A percentile compares a stretch with the other conserved stretches of the same genome.
Evolutionary conservation across 345 rosid genomes (phyloP).

Genomic region (Eucalyptus erythrocorys): DNA sequence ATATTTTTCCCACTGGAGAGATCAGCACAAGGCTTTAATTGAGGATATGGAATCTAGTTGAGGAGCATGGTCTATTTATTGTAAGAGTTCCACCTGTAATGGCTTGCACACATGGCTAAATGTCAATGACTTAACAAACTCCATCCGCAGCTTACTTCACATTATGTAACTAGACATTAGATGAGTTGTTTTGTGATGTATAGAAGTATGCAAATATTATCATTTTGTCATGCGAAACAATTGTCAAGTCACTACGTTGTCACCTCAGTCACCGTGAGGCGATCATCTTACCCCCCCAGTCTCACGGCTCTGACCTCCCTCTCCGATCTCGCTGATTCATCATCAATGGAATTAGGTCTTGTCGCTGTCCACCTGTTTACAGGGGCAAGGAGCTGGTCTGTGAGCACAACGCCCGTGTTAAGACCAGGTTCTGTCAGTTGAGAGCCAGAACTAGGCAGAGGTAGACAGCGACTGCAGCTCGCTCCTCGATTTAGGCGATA

Average conservation of each 20-base stretch:
- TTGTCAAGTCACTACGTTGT: background rate
- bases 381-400: background rate
- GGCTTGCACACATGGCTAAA: background rate
- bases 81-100: background rate
- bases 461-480: background rate
- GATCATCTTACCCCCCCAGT: background rate
- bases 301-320: background rate
- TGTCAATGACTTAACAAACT: background rate
- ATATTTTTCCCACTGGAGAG: background rate
- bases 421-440: background rate
- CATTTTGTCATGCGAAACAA: background rate
- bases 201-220: background rate
- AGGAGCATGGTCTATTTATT: background rate
- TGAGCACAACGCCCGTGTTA: background rate
- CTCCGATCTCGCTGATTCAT: background rate
- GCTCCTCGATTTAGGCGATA: background rate
- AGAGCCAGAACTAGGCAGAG: background rate
- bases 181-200: background rate
- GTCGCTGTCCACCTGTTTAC: background rate
- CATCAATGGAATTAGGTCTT: background rate
- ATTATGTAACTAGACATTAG: background rate
- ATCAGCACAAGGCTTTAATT: background rate
- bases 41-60: background rate
- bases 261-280: background rate
- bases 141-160: background rate